phyloP scores from a whole-genome alignment of 164 flowering plant species.

The Macadamia tetraphylla region DNA sequence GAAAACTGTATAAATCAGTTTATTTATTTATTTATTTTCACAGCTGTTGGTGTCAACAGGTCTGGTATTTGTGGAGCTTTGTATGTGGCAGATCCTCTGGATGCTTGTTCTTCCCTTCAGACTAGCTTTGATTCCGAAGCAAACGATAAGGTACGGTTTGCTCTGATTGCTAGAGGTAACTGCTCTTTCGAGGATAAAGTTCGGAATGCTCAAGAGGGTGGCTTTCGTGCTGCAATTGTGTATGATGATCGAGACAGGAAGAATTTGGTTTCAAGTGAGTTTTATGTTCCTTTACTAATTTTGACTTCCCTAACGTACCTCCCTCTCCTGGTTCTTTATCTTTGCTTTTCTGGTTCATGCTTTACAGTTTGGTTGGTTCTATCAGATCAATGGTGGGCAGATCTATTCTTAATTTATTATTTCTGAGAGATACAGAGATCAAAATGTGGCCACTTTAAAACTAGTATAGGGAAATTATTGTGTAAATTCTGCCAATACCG shows the following conservation, averaged over 20 bases:
- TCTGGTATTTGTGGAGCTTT: constrained; percentile 47
- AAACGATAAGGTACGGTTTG: constrained; percentile 22
- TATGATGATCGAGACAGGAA: constrained; percentile 31
- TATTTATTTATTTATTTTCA: constrained; percentile 1
- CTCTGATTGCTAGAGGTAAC: constrained; percentile 44
- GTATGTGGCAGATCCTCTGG: constrained; percentile 42
- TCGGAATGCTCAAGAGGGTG: constrained; percentile 43
- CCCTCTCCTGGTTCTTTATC: too few relatives aligned
- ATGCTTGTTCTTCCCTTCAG: constrained; percentile 40
- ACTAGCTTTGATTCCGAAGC: constrained; percentile 10
- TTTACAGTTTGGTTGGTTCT: too few relatives aligned
- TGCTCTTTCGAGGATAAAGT: constrained; percentile 55
- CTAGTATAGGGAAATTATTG: too few relatives aligned
- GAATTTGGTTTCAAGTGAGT: constrained; percentile 49
- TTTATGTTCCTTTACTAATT: not conserved
- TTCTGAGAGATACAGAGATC: too few relatives aligned
- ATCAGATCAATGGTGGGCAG: too few relatives aligned
- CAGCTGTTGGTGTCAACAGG: constrained; percentile 33
- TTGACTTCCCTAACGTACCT: too few relatives aligned
- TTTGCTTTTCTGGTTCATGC: too few relatives aligned
- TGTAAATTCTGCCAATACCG: too few relatives aligned
- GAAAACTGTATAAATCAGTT: not conserved
- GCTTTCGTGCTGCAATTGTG: constrained; percentile 47
- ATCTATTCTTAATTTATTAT: too few relatives aligned
- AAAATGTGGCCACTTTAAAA: too few relatives aligned